Evolutionary conservation across 2,329 filamentous ascomycete species (phyloP).

Genomic region (Graphium sp.): DNA sequence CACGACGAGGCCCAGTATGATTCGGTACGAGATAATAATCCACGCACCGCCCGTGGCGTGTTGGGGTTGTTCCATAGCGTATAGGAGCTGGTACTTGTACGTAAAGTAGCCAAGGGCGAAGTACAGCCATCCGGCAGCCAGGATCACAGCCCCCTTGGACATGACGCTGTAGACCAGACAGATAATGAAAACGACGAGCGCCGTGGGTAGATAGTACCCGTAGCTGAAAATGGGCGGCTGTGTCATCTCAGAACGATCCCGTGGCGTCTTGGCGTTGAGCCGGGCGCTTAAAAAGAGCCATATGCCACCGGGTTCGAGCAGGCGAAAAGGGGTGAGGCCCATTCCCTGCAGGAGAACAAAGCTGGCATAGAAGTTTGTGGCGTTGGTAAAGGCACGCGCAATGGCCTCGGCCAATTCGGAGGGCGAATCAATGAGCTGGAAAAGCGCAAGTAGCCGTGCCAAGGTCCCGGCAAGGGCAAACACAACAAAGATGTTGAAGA

Average conservation of each 20-base stretch:
- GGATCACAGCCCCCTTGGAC: slow-evolving; percentile 60
- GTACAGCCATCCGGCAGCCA: slow-evolving; percentile 69
- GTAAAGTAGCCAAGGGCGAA: slow-evolving; percentile 73
- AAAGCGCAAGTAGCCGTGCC: slow-evolving; percentile 55
- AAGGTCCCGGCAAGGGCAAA: slow-evolving; percentile 79
- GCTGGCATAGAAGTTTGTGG: slow-evolving; percentile 80
- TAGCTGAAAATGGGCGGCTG: slow-evolving; percentile 84
- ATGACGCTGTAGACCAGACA: slow-evolving; percentile 90
- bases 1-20: slow-evolving; percentile 70
- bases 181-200: slow-evolving; percentile 83
- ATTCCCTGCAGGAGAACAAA: slow-evolving; percentile 87
- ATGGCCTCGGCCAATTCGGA: slow-evolving; percentile 60
- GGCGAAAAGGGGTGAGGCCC: slow-evolving; percentile 82
- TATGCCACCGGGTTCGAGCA: slow-evolving; percentile 80
- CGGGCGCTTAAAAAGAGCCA: slow-evolving; percentile 66
- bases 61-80: slow-evolving; percentile 95
- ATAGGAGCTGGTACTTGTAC: slow-evolving; percentile 94
- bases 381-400: slow-evolving; percentile 54
- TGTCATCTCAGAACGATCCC: slow-evolving; percentile 71
- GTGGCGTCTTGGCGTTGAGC: slow-evolving; percentile 68
- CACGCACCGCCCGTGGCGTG: slow-evolving; percentile 87
- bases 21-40: slow-evolving; percentile 90
- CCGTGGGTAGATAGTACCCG: slow-evolving; percentile 87
- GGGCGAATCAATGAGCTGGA: slow-evolving; percentile 62
- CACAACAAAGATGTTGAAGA: slow-evolving; percentile 96